Base-by-base conservation (phyloP, 1,284 basidiomycete species). In the Kalmanozyma brasiliensis region DNA sequence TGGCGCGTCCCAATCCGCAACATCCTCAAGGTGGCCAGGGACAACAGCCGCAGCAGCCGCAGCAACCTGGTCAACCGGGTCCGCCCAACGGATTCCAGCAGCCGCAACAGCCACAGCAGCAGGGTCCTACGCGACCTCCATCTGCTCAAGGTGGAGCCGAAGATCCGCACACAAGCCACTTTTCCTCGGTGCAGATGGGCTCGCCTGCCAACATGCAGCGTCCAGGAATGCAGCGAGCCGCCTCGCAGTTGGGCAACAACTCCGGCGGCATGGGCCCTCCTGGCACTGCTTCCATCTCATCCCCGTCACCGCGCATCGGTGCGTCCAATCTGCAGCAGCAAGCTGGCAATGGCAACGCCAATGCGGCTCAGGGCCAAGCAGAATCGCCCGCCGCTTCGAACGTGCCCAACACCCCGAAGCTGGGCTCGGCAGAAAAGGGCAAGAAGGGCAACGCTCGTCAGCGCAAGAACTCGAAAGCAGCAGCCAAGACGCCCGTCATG, bases 241-340 rank as follows among this genome's bases (percentile, higher is more conserved):
- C 52, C 2, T 70, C 62, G 16, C 65, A 73, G 40, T 19, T 61
- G n/a, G 56, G 52, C 23, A 36, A 24, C 35, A 47, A 24, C n/a
- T 19, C 52, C 10, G 67, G 64, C 11, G 75, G 74, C n/a, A 76
- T 76, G 74, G 74, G 74, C 32, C 74, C 73, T 2, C 73, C 73
- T 9, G 66, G 62, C 4, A 33, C 59, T 8, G 59, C 52, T n/a
- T 62, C 62, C 26, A 62, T 76, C 29, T 63, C 70, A 10, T 74
- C 72, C 8, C 63, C 71, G 0, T 74, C 67, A 11, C 70, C 70
- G 20, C 62, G 72, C 36, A 63, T 60, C 29, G 37, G 52, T 33
- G 58, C 64, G 2, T 56, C 33, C 26, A 61, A 49, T 30, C 17
- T 65, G 40, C 59, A 56, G 17, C 45, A 53, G 37, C 59, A 52